Evolutionary conservation across 208 protist species (phyloP).

Genomic region (Entamoeba histolytica): DNA sequence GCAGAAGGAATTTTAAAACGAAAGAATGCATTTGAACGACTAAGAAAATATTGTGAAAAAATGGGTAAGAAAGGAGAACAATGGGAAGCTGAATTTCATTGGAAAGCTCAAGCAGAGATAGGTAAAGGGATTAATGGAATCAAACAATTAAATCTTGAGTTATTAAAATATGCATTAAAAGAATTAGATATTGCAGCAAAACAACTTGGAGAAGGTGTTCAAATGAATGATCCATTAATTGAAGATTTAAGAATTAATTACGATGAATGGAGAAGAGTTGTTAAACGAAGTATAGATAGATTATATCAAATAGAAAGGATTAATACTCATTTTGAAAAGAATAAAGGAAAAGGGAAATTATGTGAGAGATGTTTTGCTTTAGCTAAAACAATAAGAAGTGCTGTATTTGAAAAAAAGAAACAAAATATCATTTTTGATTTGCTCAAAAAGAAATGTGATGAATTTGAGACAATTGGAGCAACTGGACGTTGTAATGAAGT

Average conservation of each 20-base stretch:
- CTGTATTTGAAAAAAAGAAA: background rate
- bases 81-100: background rate
- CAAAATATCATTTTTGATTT: background rate
- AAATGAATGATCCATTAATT: background rate
- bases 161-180: background rate
- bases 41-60: background rate
- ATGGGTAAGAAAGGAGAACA: background rate
- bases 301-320: background rate
- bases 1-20: background rate
- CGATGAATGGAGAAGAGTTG: background rate
- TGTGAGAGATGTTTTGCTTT: background rate
- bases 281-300: background rate
- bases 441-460: background rate
- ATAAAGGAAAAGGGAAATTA: background rate
- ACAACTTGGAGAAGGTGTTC: background rate
- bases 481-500: background rate
- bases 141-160: background rate
- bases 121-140: background rate
- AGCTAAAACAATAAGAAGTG: background rate
- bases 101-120: background rate
- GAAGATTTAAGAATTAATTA: background rate
- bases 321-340: background rate
- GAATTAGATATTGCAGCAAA: background rate
- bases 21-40: background rate
- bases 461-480: background rate